Base-by-base conservation (phyloP, 129 eudicot genomes). In the Scalesia atractyloides region DNA sequence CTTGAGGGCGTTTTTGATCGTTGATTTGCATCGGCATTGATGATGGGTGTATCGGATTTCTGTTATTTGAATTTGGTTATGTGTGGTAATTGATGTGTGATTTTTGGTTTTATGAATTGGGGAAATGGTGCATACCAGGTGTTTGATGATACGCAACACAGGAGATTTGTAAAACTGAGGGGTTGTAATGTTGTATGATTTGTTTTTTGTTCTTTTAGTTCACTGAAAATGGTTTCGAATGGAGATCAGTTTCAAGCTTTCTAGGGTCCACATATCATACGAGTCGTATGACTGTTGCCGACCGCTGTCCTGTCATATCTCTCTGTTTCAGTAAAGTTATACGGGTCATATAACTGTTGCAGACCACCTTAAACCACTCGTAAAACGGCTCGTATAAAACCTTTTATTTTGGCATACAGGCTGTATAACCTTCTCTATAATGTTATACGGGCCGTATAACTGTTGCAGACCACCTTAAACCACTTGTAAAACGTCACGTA, bases 141-240 rank as follows among this genome's bases (percentile, higher is more conserved):
- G 84, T 80, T 80, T 69, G 77, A 62, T 17, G 63, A 75, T 51
- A 51, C 75, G 84, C 64, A 4, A 9, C 46, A 57, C 71, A 18
- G n/a, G 11, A 16, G 24, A 26, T 37, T 19, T 12, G 54, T 18
- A 73, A 10, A 26, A 26, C 24, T 41, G 36, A 39, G 37, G 65
- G 14, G 11, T 77, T 20, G 15, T 18, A 4, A 12, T 26, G 24
- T 60, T 77, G 34, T 30, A 30, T 30, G 34, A 30, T 62, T 33
- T n/a, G 17, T 17, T 7, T 11, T 16, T 37, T 75, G 58, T 22
- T 75, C 12, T 15, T n/a, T 18, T 47, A 13, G n/a, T 67, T 67
- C 41, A 24, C 24, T 67, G 44, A 47, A 26, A 11, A 41, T 41
- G 37, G 52, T 5, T 62, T 62, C 16, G 49, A 36, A n/a, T 63